Base-by-base conservation (phyloP, 768 basidiomycete species). In the Chalciporus chontae region DNA sequence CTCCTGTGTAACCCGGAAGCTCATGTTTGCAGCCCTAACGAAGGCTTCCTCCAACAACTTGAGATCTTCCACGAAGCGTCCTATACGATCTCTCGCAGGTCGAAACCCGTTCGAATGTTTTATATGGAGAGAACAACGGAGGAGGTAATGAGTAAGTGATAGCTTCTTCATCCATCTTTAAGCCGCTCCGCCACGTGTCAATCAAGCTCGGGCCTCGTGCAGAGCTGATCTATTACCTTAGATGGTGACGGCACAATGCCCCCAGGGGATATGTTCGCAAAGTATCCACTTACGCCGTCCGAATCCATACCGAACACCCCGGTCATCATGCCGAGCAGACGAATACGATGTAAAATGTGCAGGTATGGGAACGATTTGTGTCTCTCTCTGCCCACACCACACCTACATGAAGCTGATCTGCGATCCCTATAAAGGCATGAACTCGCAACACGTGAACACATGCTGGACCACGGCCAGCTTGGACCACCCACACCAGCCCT, bases 331-430 rank as follows among this genome's bases (percentile, higher is more conserved):
- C 78, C 77, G 4, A 73, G 75, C 34, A 74, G 83, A 36, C 79
- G 85, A 36, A 93, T 96, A 61, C 76, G 94, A 62, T 96, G 94
- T 69, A 93, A 89, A 69, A 90, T 87, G 84, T 95, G 94, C 74
- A 77, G 90, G 87, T 85, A 51, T 43, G 77, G 54, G 31, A 40
- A 10, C 4, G 23, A 5, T 19, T 42, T 14, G 6, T 15, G 11
- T 3, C 3, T 18, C 29, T 13, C 17, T 26, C 39, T 26, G 26
- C 39, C 5, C 17, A 31, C 29, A 43, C 50, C 4, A 10, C 24
- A 10, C 7, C 38, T 19, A 10, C 34, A 31, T 40, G 40, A 19
- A 51, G 40, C 24, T 38, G 19, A 18, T 27, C 31, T 40, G 10
- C 40, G 11, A 40, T 44, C 21, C 31, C 40, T 47, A 24, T 24